Evolutionary conservation across 2,329 filamentous ascomycete genomes (phyloP), one percentile per base, ranked within the genome.

Genomic region (Didymella arachidicola): DNA sequence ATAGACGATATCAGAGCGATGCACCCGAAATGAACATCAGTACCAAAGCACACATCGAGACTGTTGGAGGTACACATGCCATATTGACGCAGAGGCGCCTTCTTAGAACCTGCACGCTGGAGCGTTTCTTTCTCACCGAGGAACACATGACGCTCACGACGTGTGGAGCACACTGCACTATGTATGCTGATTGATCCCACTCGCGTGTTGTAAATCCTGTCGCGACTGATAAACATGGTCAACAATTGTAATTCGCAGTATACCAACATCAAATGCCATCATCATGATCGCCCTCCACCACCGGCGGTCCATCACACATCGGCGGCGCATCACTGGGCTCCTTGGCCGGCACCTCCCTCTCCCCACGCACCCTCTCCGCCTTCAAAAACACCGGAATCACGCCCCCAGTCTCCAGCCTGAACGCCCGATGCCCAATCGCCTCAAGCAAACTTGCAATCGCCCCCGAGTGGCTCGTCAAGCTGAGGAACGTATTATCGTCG

Each of bases 311-410:
- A 45, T 66, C 60, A 57, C 74, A 76, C 57, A 64, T 53, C 1
- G 74, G 71, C 18, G 72, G 68, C 12, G 64, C 68, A 50, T 70
- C 72, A 63, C 72, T 75, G 22, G 73, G 73, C 50, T 75, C 73
- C 53, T 63, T 61, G 0, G 65, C 60, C 48, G 73, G 73, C 52
- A 58, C 62, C 18, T 53, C 59, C 43, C 73, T 68, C 42, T 60
- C 51, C 8, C 74, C 74, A 7, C 71, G 61, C 3, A 82, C 68
- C 19, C 71, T 83, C 72, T 84, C 79, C 0, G 85, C 87, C 73
- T 82, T 85, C 18, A 91, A 82, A 4, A 91, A 79, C 2, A 89
- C 86, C 0, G 89, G 87, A 48, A 91, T 88, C 16, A 90, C 83
- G 57, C 87, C 86, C 4, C 89, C 89, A 0, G 89, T 91, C 39